A percentile compares a stretch with the other conserved stretches of the same genome.
Conservation (phyloP, 306 rosid genomes). For the Quercus mongolica region DNA sequence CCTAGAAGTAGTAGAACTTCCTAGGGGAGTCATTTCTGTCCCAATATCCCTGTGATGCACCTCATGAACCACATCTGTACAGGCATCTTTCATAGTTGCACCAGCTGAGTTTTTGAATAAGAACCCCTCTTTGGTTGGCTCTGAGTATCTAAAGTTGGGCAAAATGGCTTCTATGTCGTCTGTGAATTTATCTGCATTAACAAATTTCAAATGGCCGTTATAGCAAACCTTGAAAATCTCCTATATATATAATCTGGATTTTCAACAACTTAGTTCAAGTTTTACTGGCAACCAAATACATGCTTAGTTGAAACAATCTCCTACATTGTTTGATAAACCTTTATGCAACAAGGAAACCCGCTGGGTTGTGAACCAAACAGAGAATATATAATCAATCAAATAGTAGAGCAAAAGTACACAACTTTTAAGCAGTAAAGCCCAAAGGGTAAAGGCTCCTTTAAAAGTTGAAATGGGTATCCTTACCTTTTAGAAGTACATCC, state of each 20-base stretch:
- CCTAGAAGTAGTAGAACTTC: constrained; percentile 91
- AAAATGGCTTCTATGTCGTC: constrained; percentile 53
- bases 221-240: not conserved
- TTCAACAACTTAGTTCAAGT: not conserved
- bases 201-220: constrained; percentile 16
- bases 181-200: constrained; percentile 79
- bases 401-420: constrained; percentile 9
- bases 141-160: constrained; percentile 53
- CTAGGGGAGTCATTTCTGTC: constrained; percentile 96
- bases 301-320: not conserved
- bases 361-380: not conserved
- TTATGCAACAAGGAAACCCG: not conserved
- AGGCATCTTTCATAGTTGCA: constrained; percentile 50
- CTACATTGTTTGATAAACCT: not conserved
- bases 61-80: constrained; percentile 48
- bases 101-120: constrained; percentile 54
- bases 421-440: not conserved
- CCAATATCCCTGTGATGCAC: constrained; percentile 76
- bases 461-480: constrained; percentile 30
- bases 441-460: constrained; percentile 19
- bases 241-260: not conserved
- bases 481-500: constrained; percentile 80
- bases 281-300: not conserved
- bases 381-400: not conserved
- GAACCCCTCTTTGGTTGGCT: constrained; percentile 67